Evolutionary conservation across 305 asterid species (phyloP).

Genomic region (Fraxinus angustifolia): DNA sequence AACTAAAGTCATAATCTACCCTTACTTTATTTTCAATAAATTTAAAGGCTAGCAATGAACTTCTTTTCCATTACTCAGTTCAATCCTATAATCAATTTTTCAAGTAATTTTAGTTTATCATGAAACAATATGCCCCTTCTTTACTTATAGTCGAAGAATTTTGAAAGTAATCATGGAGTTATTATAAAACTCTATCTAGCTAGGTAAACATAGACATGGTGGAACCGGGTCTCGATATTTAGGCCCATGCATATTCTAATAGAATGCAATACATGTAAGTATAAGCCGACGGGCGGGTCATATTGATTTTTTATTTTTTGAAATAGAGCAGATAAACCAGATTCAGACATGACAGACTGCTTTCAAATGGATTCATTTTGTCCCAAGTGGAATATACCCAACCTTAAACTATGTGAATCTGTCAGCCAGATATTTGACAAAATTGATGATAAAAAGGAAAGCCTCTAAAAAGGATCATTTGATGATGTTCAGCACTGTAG

Average conservation of each 20-base stretch:
- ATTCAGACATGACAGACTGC: slow-evolving; percentile 21
- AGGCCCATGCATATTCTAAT: not conserved
- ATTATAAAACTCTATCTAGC: slow-evolving; percentile 1
- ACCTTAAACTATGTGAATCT: slow-evolving; percentile 31
- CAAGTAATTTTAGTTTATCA: not conserved
- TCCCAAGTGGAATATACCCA: not conserved
- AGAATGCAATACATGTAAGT: no score
- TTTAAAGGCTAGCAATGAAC: not conserved
- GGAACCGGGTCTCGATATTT: not conserved
- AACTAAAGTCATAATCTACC: no score
- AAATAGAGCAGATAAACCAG: slow-evolving; percentile 1
- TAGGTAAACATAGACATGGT: not conserved
- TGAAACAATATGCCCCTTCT: not conserved
- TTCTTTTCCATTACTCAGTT: no score
- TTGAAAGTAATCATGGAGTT: slow-evolving; percentile 16
- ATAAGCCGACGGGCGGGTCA: no score
- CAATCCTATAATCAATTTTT: no score
- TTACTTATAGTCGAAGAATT: slow-evolving; percentile 12
- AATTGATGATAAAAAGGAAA: slow-evolving; percentile 20
- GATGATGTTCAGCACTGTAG: slow-evolving; percentile 36
- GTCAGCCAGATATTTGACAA: slow-evolving; percentile 43
- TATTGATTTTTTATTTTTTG: no score
- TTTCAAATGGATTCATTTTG: slow-evolving; percentile 22
- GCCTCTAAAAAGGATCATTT: slow-evolving; percentile 25
- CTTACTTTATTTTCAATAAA: not conserved